Evolutionary conservation across 23 red algal genomes (phyloP), one percentile per base, ranked within the genome.

Genomic region (Pyropia yezoensis): DNA sequence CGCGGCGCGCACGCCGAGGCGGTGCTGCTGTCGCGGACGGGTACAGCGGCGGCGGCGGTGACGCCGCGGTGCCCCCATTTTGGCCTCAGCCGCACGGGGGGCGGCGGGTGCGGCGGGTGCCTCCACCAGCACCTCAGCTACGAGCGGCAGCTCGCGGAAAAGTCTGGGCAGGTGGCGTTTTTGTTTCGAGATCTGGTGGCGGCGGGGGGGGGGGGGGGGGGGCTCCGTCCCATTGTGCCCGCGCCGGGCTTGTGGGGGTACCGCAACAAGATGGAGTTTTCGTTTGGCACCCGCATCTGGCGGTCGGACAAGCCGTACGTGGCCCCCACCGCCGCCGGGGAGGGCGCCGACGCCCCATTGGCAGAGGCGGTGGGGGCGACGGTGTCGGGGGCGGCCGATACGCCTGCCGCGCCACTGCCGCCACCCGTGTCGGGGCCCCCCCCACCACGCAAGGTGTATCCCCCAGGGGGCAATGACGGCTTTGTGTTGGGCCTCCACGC

Each of bases 221-320:
- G 25, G 0, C 16, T 75, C 33, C 49, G 45, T 16, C 45, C 70
- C 3, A 52, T 89, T 2, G 61, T 85, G 22, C 58, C 51, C n/a
- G 87, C 55, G 50, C 28, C 49, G 28, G 54, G 62, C 23, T 53
- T 81, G 20, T 82, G 77, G 11, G 66, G 54, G 15, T 98, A 83
- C 66, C 82, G 94, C 0, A 98, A 98, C 56, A 98, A 98, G 59
- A 98, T 98, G 94, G 94, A 98, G 72, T 98, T 98, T 26, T 76
- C 62, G 19, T 98, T 88, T 62, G 94, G 94, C 14, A 75, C 75
- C 17, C 65, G 64, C 27, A 21, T 21, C 26, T 98, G 87, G 86
- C 49, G 28, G 18, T 29, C 54, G 66, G n/a, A 70, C 13, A 28
- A 24, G 60, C 33, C 24, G n/a, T 75, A 69, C 66, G 32, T 61